Evolutionary conservation across 495 filamentous ascomycete species (phyloP).

Genomic region (Astrocystis sublimbata): DNA sequence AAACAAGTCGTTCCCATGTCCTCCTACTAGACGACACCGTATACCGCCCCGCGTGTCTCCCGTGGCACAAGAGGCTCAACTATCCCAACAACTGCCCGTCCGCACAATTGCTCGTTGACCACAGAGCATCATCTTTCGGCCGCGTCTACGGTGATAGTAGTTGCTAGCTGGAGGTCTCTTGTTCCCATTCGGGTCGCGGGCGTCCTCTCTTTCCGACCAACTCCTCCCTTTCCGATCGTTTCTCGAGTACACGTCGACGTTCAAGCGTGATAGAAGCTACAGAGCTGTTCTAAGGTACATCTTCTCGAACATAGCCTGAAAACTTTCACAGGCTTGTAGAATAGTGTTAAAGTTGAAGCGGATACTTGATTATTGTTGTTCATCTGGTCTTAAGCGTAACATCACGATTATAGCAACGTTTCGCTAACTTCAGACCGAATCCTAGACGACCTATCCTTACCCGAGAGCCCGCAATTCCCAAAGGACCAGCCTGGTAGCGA

Average conservation of each 20-base stretch:
- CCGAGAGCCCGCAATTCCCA: conserved; percentile 2
- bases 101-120: conserved; percentile 32
- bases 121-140: conserved; percentile 24
- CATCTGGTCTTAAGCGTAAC: neutral
- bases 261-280: neutral
- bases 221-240: conserved; percentile 3
- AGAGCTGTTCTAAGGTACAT: conserved; percentile 10
- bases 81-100: conserved; percentile 21
- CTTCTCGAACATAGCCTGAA: neutral
- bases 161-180: conserved; percentile 41
- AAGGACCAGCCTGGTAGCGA: conserved; percentile 10
- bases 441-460: neutral
- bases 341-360: neutral
- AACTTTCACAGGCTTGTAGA: neutral
- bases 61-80: conserved; percentile 27
- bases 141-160: conserved; percentile 54
- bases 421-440: conserved; percentile 3
- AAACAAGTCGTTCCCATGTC: conserved; percentile 34
- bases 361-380: neutral
- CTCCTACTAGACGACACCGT: conserved; percentile 26
- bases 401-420: neutral
- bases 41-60: conserved; percentile 29
- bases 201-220: conserved; percentile 44
- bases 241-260: neutral
- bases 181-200: conserved; percentile 53